Base-by-base conservation (phyloP, 495 filamentous ascomycete genomes). In the Hyaloscypha variabilis region DNA sequence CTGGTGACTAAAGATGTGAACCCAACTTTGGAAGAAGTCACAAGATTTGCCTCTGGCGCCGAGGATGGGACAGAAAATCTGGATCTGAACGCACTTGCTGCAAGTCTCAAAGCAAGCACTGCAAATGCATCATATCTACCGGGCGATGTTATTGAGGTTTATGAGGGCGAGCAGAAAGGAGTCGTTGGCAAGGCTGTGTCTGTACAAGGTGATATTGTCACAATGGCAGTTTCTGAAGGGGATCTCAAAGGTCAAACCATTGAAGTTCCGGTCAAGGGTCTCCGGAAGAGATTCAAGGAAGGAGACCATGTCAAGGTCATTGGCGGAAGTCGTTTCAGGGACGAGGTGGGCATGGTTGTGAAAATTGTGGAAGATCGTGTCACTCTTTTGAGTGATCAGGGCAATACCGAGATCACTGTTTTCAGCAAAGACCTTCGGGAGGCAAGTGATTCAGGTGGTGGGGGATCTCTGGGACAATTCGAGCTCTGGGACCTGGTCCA, bases 301-400 rank as follows among this genome's bases (percentile, higher is more conserved):
- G 96, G 96, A 80, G 95, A 99, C 73, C 96, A 99, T 74, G 96
- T 98, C 80, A 98, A 97, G 77, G 94, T 97, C 66, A 97, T 97
- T 71, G 94, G 95, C 50, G 94, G 93, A 34, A 97, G 94, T 76
- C 89, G 92, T 60, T 98, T 90, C 74, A 84, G 89, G 61, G 95
- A 98, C 69, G 96, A 97, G 77, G 87, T 97, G 54, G 96, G 96
- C 71, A 96, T 97, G 90, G 94, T 99, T 14, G 91, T 97, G 52
- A 90, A 91, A 74, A 95, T 97, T 66, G 88, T 86, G 65, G 90
- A 93, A 30, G 96, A 98, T 74, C 87, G 89, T 24, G 93, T 99
- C 53, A 98, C 96, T 1, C 77, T 99, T 60, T 78, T 98, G 30
- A 96, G 89, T 60, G 96, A 99, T 77, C 89, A 93, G 70, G 93